Evolutionary conservation across 805 yeast species (phyloP).

Genomic region (Candida xiaguanensis): DNA sequence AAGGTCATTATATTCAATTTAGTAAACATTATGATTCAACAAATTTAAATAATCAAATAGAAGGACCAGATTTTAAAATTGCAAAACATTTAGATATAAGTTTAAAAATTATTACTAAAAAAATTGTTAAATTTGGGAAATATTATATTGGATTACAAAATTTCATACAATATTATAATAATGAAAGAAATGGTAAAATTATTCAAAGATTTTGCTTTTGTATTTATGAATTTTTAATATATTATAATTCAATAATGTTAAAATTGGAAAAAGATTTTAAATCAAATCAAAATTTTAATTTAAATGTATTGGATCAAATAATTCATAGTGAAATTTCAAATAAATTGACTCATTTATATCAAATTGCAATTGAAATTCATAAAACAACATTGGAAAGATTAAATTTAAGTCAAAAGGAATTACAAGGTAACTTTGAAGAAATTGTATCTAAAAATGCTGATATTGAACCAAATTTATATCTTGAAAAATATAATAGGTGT

Average conservation of each 20-base stretch:
- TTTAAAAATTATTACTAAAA: conserved; percentile 63
- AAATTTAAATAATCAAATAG: conserved; percentile 36
- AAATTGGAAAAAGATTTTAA: conserved; percentile 54
- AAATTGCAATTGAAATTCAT: conserved; percentile 51
- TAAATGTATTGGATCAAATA: conserved; percentile 50
- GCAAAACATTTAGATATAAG: conserved; percentile 72
- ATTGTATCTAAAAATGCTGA: conserved; percentile 9
- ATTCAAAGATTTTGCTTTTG: conserved; percentile 69
- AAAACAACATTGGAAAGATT: conserved; percentile 40
- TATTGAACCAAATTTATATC: conserved; percentile 14
- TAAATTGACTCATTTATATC: conserved; percentile 52
- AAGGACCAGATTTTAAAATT: conserved; percentile 74
- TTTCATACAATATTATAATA: conserved; percentile 60
- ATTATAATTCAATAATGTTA: conserved; percentile 28
- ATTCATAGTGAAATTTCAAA: conserved; percentile 24
- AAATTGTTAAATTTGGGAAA: conserved; percentile 60
- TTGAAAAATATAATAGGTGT: conserved; percentile 45
- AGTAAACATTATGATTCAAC: conserved; percentile 56
- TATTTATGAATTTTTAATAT: conserved; percentile 29
- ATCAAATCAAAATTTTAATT: conserved; percentile 48
- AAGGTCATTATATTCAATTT: conserved; percentile 74
- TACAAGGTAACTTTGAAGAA: conserved; percentile 42
- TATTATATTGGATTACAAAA: conserved; percentile 53
- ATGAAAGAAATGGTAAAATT: conserved; percentile 59
- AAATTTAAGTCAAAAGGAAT: background rate